Conservation (phyloP, 2,329 filamentous ascomycete species). For the Trichoderma sp. region DNA sequence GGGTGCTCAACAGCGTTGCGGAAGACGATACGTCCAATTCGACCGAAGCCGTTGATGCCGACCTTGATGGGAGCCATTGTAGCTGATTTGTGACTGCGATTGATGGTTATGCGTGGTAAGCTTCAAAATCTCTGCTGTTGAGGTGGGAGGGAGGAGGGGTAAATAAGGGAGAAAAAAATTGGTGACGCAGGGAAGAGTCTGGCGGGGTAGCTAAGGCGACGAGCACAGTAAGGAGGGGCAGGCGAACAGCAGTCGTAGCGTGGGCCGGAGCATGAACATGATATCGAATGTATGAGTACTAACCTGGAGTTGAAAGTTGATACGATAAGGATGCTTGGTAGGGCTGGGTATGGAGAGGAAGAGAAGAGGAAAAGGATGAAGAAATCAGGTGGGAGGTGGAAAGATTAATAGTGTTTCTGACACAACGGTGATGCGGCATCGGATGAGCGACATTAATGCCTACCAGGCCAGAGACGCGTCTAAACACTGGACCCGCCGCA, state of each 20-base stretch:
- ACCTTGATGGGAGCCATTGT: constrained; percentile 61
- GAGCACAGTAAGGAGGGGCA: background rate
- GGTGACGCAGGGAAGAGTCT: constrained; percentile 9
- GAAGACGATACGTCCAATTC: constrained; percentile 99
- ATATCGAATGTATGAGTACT: background rate
- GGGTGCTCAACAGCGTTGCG: constrained; percentile 91
- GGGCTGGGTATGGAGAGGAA: constrained; percentile 3
- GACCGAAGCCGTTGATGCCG: constrained; percentile 99
- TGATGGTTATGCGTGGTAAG: constrained; percentile 26
- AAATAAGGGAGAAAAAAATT: constrained; percentile 24
- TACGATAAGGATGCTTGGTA: background rate
- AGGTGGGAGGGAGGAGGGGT: constrained; percentile 27
- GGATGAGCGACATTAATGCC: constrained; percentile 20
- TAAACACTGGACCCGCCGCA: background rate
- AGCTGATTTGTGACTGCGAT: constrained; percentile 19
- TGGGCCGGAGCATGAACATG: background rate
- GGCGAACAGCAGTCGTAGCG: background rate
- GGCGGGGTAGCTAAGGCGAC: constrained; percentile 21
- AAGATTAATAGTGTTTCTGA: constrained; percentile 22
- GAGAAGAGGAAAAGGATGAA: background rate
- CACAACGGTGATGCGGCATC: constrained; percentile 22
- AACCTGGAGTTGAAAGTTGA: background rate
- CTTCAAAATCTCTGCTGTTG: background rate
- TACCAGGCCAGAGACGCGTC: background rate
- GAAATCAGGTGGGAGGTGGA: constrained; percentile 18